phyloP scores from a whole-genome alignment of 1,139 yeast genomes.

The Diutina pseudorugosa region DNA sequence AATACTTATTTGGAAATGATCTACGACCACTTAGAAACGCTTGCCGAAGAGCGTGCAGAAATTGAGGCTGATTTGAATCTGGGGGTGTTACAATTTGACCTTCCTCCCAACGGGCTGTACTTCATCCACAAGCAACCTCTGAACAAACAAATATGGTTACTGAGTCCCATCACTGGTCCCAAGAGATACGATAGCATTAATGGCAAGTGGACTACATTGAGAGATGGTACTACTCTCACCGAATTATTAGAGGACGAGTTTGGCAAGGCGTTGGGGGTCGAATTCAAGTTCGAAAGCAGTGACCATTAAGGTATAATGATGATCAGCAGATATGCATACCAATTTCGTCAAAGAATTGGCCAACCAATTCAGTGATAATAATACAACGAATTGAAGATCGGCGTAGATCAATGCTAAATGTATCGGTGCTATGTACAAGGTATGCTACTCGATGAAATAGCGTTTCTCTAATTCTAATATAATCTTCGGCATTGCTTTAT shows the following conservation, averaged over 20 bases:
- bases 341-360: background rate
- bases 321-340: background rate
- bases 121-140: constrained; percentile 93
- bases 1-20: constrained; percentile 54
- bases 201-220: constrained; percentile 49
- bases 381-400: too few relatives aligned
- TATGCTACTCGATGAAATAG: background rate
- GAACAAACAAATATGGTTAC: constrained; percentile 84
- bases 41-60: constrained; percentile 45
- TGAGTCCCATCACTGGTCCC: constrained; percentile 91
- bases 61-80: constrained; percentile 74
- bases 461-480: background rate
- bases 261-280: constrained; percentile 22
- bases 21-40: constrained; percentile 48
- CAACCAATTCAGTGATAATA: too few relatives aligned
- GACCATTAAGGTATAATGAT: background rate
- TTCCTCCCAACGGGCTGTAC: constrained; percentile 66
- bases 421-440: background rate
- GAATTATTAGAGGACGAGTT: constrained; percentile 39
- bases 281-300: constrained; percentile 12
- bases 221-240: constrained; percentile 40
- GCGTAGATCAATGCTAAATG: background rate
- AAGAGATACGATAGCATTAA: constrained; percentile 46
- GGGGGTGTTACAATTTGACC: constrained; percentile 65
- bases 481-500: constrained; percentile 14